Evolutionary conservation across 768 basidiomycete genomes (phyloP).

Genomic region (Naganishia onofrii): DNA sequence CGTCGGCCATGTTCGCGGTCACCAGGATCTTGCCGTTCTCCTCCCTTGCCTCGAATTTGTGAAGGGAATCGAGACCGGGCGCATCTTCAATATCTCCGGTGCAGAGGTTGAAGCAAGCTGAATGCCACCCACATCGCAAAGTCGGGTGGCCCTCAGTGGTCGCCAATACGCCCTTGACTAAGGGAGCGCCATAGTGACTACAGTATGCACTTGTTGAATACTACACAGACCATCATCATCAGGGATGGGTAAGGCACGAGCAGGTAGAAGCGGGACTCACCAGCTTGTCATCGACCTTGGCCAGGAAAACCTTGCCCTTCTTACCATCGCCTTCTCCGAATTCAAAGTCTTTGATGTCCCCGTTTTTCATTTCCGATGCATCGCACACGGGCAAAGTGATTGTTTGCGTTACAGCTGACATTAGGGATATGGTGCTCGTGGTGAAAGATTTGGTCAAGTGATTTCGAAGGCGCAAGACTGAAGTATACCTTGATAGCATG

Average conservation of each 20-base stretch:
- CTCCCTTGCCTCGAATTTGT: constrained; percentile 70
- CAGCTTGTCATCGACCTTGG: constrained; percentile 71
- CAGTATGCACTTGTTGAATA: constrained; percentile 76
- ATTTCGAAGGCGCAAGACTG: neutral
- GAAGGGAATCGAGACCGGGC: constrained; percentile 74
- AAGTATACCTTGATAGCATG: neutral
- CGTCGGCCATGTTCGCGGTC: constrained; percentile 65
- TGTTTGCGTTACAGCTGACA: constrained; percentile 43
- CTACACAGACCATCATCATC: constrained; percentile 14
- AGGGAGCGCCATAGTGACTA: constrained; percentile 87
- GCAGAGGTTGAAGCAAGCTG: constrained; percentile 84
- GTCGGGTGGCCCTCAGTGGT: constrained; percentile 9
- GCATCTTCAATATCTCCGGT: constrained; percentile 69
- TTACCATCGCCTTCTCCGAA: constrained; percentile 62
- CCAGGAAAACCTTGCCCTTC: constrained; percentile 66
- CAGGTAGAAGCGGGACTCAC: constrained; percentile 37
- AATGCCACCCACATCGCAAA: constrained; percentile 70
- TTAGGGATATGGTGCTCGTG: neutral
- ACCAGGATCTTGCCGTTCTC: constrained; percentile 66
- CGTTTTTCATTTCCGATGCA: constrained; percentile 63
- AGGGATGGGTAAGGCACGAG: constrained; percentile 42
- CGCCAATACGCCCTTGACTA: constrained; percentile 56
- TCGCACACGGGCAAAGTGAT: constrained; percentile 60
- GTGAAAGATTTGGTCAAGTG: constrained; percentile 7
- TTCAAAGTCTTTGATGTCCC: constrained; percentile 75